phyloP scores from a whole-genome alignment of 495 filamentous ascomycete genomes.

The Lepraria neglecta region DNA sequence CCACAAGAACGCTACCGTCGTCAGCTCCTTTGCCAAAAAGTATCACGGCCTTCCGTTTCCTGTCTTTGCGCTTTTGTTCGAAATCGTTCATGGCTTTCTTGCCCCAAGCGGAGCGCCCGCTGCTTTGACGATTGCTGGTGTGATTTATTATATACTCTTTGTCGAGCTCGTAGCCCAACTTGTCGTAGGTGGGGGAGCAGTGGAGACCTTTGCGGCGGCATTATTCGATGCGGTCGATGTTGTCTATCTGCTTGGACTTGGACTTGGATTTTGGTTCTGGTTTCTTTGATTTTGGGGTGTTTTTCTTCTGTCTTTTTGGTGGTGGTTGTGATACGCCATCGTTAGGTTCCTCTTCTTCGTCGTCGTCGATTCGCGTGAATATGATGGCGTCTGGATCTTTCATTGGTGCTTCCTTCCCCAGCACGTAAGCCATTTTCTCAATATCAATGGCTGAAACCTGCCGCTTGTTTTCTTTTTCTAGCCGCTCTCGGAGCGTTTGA shows the following conservation, averaged over 20 bases:
- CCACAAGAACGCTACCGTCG: not conserved
- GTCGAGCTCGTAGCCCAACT: conserved; percentile 33
- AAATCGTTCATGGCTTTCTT: conserved; percentile 17
- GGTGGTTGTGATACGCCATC: conserved; percentile 7
- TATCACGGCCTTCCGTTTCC: conserved; percentile 11
- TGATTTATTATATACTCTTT: conserved; percentile 27
- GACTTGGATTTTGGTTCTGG: not conserved
- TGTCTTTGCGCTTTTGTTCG: not conserved
- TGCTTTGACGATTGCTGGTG: conserved; percentile 21
- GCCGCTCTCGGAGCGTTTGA: conserved; percentile 28
- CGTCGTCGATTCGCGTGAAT: not conserved
- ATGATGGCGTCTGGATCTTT: too few relatives aligned
- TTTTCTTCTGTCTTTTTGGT: conserved; percentile 11
- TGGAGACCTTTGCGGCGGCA: conserved; percentile 15
- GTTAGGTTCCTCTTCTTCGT: not conserved
- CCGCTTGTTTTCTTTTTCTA: conserved; percentile 24
- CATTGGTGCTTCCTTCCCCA: conserved; percentile 12
- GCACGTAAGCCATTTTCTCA: conserved; percentile 54
- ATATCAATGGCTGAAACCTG: conserved; percentile 47
- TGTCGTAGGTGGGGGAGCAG: conserved; percentile 33
- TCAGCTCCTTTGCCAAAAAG: conserved; percentile 16
- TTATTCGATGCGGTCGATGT: not conserved
- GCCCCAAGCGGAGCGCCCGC: not conserved
- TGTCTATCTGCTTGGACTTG: not conserved
- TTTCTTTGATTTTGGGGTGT: not conserved